These are phyloP conservation scores for Thelephora ganbajun DNA, from an alignment of 768 basidiomycete genomes.

Conservation along the genomic window DNA sequence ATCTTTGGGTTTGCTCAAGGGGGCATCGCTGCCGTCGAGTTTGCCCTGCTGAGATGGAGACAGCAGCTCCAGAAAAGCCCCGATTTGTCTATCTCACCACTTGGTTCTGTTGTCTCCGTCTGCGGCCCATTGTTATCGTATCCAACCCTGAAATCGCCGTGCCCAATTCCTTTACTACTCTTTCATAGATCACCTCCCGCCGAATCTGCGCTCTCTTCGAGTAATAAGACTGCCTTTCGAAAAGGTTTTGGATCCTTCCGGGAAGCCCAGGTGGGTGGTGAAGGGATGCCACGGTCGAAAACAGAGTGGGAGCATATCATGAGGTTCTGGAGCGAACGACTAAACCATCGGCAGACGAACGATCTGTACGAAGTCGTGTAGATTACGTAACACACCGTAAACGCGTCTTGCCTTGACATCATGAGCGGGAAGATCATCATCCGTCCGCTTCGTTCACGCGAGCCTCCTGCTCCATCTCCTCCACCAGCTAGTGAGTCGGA, in stretches of 20 bases:
- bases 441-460: constrained; percentile 5
- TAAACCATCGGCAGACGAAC: constrained; percentile 39
- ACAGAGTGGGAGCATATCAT: constrained; percentile 79
- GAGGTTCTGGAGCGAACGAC: constrained; percentile 69
- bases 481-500: background rate
- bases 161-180: constrained; percentile 49
- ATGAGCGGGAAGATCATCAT: constrained; percentile 10
- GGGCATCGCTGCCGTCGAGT: constrained; percentile 63
- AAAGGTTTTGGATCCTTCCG: constrained; percentile 41
- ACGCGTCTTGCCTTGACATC: no score
- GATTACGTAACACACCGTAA: no score
- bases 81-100: constrained; percentile 10
- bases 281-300: constrained; percentile 63
- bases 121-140: constrained; percentile 69
- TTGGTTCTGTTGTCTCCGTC: constrained; percentile 59
- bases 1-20: constrained; percentile 85
- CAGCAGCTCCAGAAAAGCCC: constrained; percentile 7
- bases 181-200: constrained; percentile 39
- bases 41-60: constrained; percentile 38
- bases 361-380: constrained; percentile 58
- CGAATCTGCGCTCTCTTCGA: constrained; percentile 28
- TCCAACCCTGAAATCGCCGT: constrained; percentile 40
- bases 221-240: constrained; percentile 35
- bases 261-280: constrained; percentile 31
- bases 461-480: background rate